phyloP scores from a whole-genome alignment of 257 asterid genomes.

The Ehretia macrophylla region DNA sequence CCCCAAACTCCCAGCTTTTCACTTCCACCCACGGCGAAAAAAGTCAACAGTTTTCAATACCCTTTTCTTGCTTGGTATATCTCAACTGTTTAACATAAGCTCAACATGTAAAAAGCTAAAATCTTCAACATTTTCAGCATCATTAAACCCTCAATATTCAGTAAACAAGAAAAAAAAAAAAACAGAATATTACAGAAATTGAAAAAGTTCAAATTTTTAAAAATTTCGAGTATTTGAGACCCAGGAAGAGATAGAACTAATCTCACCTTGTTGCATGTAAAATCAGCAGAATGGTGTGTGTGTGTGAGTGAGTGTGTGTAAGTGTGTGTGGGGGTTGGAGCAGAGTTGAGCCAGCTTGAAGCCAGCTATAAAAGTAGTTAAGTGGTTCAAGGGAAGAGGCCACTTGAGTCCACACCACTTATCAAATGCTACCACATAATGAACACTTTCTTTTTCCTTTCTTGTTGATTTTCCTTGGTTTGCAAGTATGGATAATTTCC shows the following conservation, averaged over 20 bases:
- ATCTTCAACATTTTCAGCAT: background rate
- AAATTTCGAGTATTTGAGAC: background rate
- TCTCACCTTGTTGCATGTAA: background rate
- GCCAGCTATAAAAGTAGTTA: constrained; percentile 12
- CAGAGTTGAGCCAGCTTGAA: constrained; percentile 10
- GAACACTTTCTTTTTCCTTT: background rate
- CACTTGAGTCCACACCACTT: constrained; percentile 18
- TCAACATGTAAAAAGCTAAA: background rate
- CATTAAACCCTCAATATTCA: background rate
- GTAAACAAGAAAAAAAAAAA: background rate
- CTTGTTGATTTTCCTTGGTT: background rate
- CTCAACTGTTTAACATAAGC: background rate
- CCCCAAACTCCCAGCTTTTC: background rate
- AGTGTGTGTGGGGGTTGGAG: background rate
- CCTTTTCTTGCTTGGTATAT: background rate
- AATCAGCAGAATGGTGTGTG: background rate
- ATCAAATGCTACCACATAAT: constrained; percentile 22
- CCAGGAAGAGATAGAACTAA: background rate
- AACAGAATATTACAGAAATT: background rate
- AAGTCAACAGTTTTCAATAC: background rate
- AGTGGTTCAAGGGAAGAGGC: background rate
- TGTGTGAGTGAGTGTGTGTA: background rate
- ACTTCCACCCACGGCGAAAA: constrained; percentile 9
- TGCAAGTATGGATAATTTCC: background rate
- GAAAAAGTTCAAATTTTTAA: too few relatives aligned